Conservation (phyloP, 257 asterid genomes). For the Nicotiana sylvestris region DNA sequence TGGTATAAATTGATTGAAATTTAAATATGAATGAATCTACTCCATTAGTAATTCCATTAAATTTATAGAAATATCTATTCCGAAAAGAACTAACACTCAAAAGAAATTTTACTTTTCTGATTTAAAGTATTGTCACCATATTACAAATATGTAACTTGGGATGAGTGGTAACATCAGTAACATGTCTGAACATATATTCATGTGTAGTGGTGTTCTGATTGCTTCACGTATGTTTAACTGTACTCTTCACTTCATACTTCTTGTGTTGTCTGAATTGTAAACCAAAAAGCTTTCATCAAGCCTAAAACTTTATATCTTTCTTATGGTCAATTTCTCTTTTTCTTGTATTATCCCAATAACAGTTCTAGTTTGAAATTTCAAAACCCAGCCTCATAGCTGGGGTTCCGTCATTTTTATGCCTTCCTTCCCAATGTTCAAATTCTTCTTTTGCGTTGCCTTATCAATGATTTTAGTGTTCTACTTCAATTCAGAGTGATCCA, state of each 20-base stretch:
- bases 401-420: background rate
- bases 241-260: background rate
- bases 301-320: background rate
- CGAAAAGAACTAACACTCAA: background rate
- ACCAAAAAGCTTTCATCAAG: background rate
- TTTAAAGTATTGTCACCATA: background rate
- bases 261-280: background rate
- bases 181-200: background rate
- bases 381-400: background rate
- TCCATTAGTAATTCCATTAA: background rate
- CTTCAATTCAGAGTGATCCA: slow-evolving; percentile 77
- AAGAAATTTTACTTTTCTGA: background rate
- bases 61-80: background rate
- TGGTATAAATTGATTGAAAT: background rate
- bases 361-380: background rate
- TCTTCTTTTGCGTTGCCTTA: background rate
- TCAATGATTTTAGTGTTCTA: background rate
- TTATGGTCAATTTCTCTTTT: background rate
- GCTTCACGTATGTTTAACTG: background rate
- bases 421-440: background rate
- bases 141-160: background rate
- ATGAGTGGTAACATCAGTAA: background rate
- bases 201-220: background rate
- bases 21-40: background rate
- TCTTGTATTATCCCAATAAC: background rate